Base-by-base conservation (phyloP, 2,329 filamentous ascomycete species). In the Sarocladiaceae sp. region DNA sequence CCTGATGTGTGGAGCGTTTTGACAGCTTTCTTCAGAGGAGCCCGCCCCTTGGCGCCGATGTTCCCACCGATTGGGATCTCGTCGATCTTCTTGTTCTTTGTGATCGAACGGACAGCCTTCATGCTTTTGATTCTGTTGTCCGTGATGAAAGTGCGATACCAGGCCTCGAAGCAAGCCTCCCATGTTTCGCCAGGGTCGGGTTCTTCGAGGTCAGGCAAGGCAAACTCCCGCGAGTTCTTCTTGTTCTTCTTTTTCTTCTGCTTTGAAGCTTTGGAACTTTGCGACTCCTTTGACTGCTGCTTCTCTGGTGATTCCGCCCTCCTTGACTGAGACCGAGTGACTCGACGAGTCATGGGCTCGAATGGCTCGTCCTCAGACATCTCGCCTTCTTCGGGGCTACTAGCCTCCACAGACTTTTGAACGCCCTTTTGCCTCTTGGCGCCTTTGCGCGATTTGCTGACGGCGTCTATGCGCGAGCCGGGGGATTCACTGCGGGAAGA, bases 381-480 rank as follows among this genome's bases (percentile, higher is more conserved):
- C 50, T 66, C 59, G 18, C 61, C 61, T 46, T 64, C 62, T 44
- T 66, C 61, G 15, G 54, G 54, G 40, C 49, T 51, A 29, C 37
- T 18, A 27, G 13, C 20, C 19, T 41, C 37, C 3, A 41, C 37
- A 13, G 37, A 41, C 11, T 41, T 24, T 29, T 41, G 37, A 19
- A 29, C 13, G n/a, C 13, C 23, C 23, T 41, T 41, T 18, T 41
- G 37, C 15, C 37, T 27, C 15, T 41, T 41, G 40, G 21, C 12
- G 35, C 43, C n/a, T 48, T 48, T 46, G 31, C 48, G 45, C 33
- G 49, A 46, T 23, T 24, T 11, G 20, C 43, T 39, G 29, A 43
- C 44, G 31, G 41, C 43, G 19, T 47, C 37, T 4, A 41, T 24
- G 16, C 24, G 26, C 11, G 37, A 41, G 13, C 24, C 37, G 13